Conservation (phyloP, 23 red algal genomes). For the Gracilaria vermiculophylla region DNA sequence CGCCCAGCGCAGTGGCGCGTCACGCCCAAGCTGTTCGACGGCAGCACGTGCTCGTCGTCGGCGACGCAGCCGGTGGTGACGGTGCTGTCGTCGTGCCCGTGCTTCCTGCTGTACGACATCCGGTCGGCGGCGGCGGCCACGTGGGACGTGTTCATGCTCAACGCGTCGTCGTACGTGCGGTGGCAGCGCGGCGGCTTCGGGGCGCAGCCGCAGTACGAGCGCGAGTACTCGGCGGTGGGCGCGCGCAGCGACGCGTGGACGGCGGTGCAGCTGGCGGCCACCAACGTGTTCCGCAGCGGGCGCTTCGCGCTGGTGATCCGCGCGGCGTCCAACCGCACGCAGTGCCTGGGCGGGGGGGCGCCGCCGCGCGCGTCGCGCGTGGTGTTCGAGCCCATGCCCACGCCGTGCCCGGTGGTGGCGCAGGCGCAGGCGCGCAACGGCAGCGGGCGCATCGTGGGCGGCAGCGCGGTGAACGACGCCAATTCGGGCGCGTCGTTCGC, state of each 20-base stretch:
- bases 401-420: neutral
- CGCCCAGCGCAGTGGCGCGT: neutral
- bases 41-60: neutral
- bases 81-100: constrained; percentile 11
- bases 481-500: constrained; percentile 22
- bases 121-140: neutral
- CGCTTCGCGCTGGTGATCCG: constrained; percentile 15
- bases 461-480: neutral
- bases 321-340: neutral
- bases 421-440: neutral
- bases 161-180: neutral
- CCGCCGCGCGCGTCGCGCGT: neutral
- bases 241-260: neutral
- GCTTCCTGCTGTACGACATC: constrained; percentile 39
- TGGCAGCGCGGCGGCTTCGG: constrained; percentile 6
- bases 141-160: constrained; percentile 35
- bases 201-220: neutral
- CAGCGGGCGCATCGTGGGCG: constrained; percentile 24
- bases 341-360: neutral
- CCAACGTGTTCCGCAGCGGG: constrained; percentile 13
- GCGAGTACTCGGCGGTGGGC: neutral
- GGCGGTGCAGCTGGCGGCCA: neutral
- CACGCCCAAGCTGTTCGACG: constrained; percentile 4
- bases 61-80: neutral
- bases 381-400: constrained; percentile 55